These are phyloP conservation scores for Prunus padus DNA, from an alignment of 306 rosid species.

Conservation along the genomic window DNA sequence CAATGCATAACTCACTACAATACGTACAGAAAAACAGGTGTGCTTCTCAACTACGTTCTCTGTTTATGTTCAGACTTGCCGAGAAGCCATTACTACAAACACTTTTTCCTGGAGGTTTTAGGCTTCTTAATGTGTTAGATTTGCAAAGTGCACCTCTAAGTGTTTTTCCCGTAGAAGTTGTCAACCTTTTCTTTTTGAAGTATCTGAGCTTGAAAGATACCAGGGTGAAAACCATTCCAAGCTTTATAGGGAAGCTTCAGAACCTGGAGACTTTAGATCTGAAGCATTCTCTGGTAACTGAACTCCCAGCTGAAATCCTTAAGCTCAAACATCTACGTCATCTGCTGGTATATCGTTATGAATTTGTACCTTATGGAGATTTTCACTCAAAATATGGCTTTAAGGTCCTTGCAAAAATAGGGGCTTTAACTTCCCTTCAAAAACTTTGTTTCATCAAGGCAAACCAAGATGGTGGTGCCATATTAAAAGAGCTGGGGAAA, in stretches of 20 bases:
- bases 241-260: constrained; percentile 20
- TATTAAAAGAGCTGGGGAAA: constrained; percentile 22
- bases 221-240: constrained; percentile 5
- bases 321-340: constrained; percentile 25
- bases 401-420: constrained; percentile 10
- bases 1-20: constrained; percentile 37
- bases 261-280: constrained; percentile 30
- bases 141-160: constrained; percentile 9
- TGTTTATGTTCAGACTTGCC: constrained; percentile 42
- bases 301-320: constrained; percentile 20
- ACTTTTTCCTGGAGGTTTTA: neutral
- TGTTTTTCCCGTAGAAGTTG: constrained; percentile 4
- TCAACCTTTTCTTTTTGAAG: constrained; percentile 13
- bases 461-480: neutral
- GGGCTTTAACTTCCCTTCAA: constrained; percentile 14
- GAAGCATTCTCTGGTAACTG: constrained; percentile 14
- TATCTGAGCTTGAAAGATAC: constrained; percentile 32
- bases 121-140: constrained; percentile 29
- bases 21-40: constrained; percentile 36
- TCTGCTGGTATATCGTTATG: neutral
- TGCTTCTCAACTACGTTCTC: constrained; percentile 51
- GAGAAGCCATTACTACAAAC: constrained; percentile 17
- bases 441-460: constrained; percentile 28
- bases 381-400: constrained; percentile 15
- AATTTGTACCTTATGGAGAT: neutral